These are phyloP conservation scores for Rubia balearica DNA, from an alignment of 305 asterid species.

Conservation along the genomic window DNA sequence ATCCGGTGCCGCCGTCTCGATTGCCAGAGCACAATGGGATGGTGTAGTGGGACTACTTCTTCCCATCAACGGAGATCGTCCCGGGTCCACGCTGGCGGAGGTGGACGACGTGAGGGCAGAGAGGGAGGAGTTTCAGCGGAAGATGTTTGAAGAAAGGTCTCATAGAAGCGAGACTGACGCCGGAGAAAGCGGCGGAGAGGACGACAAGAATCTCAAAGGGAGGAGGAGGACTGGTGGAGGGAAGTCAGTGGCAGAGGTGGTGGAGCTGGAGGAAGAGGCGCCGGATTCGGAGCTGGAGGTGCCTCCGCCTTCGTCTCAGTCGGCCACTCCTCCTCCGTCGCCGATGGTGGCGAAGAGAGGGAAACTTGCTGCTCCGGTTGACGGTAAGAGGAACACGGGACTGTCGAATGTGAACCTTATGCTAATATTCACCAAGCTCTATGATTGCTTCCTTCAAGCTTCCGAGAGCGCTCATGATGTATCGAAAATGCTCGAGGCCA, in stretches of 20 bases:
- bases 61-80: conserved; percentile 45
- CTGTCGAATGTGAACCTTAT: conserved; percentile 35
- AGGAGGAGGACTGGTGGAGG: conserved; percentile 11
- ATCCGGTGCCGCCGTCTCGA: conserved; percentile 29
- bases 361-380: conserved; percentile 42
- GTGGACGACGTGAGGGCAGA: conserved; percentile 48
- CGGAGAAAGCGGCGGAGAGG: conserved; percentile 13
- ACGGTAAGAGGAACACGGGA: conserved; percentile 45
- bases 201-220: conserved; percentile 24
- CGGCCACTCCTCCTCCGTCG: conserved; percentile 28
- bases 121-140: conserved; percentile 55
- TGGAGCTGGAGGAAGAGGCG: too few relatives aligned
- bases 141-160: conserved; percentile 47
- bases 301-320: conserved; percentile 28
- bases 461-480: conserved; percentile 93
- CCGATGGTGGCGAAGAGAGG: conserved; percentile 51
- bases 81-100: conserved; percentile 68
- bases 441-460: conserved; percentile 88
- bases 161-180: conserved; percentile 42
- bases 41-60: conserved; percentile 67
- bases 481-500: conserved; percentile 92
- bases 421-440: conserved; percentile 64
- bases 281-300: too few relatives aligned
- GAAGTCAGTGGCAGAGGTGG: too few relatives aligned
- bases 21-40: conserved; percentile 34